Conservation (phyloP, 2,329 filamentous ascomycete species). For the Colletotrichum brevisporum region DNA sequence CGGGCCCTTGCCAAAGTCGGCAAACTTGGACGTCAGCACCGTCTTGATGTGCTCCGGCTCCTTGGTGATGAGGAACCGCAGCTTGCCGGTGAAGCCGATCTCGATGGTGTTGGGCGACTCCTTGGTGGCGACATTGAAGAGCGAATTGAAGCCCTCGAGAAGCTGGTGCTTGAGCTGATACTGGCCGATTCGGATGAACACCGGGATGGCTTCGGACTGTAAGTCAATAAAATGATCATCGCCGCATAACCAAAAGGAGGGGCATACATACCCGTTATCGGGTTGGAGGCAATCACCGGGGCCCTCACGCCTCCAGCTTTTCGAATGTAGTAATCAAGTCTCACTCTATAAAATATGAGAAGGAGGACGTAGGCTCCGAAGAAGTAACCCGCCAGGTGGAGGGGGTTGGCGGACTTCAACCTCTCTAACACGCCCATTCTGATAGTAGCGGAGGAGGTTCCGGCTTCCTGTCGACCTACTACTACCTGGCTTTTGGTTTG, state of each 20-base stretch:
- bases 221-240: neutral
- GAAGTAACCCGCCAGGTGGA: slow-evolving; percentile 25
- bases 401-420: slow-evolving; percentile 27
- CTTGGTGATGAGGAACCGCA: slow-evolving; percentile 60
- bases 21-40: slow-evolving; percentile 66
- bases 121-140: slow-evolving; percentile 48
- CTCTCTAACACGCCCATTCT: slow-evolving; percentile 32
- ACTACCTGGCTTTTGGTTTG: neutral
- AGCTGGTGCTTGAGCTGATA: slow-evolving; percentile 46
- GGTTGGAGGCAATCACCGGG: slow-evolving; percentile 39
- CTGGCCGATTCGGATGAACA: slow-evolving; percentile 35
- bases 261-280: slow-evolving; percentile 35
- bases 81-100: slow-evolving; percentile 49
- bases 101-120: slow-evolving; percentile 55
- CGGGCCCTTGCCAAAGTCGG: slow-evolving; percentile 64
- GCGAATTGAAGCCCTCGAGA: slow-evolving; percentile 48
- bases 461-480: neutral
- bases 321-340: slow-evolving; percentile 24
- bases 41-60: slow-evolving; percentile 66
- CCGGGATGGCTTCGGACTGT: slow-evolving; percentile 28
- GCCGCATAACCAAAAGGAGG: neutral
- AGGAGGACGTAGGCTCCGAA: slow-evolving; percentile 24
- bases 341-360: slow-evolving; percentile 27
- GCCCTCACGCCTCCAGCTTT: slow-evolving; percentile 38
- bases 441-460: neutral